Base-by-base conservation (phyloP, 1,284 basidiomycete genomes). In the Cryptococcus deneoformans region DNA sequence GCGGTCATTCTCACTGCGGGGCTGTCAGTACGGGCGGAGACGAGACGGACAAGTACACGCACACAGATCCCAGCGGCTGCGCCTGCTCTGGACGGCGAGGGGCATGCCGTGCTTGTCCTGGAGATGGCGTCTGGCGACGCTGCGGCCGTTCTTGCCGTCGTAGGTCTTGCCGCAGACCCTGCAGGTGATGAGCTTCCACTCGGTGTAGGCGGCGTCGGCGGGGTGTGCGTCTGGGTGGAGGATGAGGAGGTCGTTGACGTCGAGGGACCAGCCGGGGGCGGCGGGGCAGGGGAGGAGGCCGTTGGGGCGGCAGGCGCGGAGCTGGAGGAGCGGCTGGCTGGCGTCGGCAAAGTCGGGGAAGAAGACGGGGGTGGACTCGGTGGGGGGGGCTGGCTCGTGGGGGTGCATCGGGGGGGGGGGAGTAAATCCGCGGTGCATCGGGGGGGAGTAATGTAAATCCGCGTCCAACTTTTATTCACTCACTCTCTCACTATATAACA, bases 31-130 rank as follows among this genome's bases (percentile, higher is more conserved):
- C 20, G 20, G 20, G 20, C 20, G 20, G 20, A 20, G 20, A 20
- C 20, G 20, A 20, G 20, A 20, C 20, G 20, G 20, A 20, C 20
- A 20, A 20, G 20, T 20, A 20, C 20, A 29, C 29, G 29, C 29
- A 80, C 80, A 73, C 56, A 77, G 76, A 66, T 83, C 82, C 82
- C 82, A 83, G 39, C 82, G 73, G 9, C 81, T 82, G 45, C 81
- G 69, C 36, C 81, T 74, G 39, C 79, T 78, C 67, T 83, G 82
- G 5, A 76, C 67, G 36, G 72, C 73, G 47, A 83, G 63, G 1
- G 81, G 80, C 37, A 83, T 81, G 35, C 77, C 79, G 67, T 83
- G 82, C 66, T 83, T 83, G 67, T 83, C 82, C 66, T 81, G 80
- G 51, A 83, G 66, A 66, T 83, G 82, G 46, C 82, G 64, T 40